Evolutionary conservation across 345 rosid species (phyloP).

Genomic region (Lenwebbia sp.): DNA sequence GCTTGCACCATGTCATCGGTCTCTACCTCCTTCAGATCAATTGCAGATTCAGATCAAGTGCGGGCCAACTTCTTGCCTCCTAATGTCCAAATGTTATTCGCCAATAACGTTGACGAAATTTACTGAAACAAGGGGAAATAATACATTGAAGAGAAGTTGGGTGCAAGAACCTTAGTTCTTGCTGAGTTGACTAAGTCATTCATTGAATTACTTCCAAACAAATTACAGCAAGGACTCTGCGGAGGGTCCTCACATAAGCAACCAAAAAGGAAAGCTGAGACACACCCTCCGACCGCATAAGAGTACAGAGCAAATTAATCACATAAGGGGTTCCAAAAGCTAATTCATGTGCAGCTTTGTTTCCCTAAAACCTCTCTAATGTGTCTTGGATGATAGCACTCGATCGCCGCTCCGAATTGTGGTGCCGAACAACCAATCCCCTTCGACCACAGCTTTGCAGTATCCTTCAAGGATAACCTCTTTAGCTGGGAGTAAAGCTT

Average conservation of each 20-base stretch:
- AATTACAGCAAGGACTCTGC: not conserved
- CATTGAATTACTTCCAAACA: not conserved
- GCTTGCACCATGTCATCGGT: too few species aligned
- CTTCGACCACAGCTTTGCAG: not conserved
- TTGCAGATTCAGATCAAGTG: too few species aligned
- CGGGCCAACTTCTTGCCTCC: too few species aligned
- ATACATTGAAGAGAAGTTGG: too few species aligned
- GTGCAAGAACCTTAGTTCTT: not conserved
- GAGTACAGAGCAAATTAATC: not conserved
- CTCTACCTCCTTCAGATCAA: too few species aligned
- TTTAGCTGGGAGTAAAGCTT: not conserved
- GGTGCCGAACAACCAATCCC: not conserved
- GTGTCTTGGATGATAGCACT: not conserved
- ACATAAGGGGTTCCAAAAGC: not conserved
- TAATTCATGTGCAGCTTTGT: too few species aligned
- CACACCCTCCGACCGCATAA: not conserved
- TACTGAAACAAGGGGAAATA: too few species aligned
- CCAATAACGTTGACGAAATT: too few species aligned
- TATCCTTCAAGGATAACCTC: not conserved
- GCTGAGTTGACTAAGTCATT: not conserved
- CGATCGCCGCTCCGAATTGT: not conserved
- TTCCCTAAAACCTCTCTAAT: not conserved
- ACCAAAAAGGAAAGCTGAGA: not conserved
- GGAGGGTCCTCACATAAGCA: not conserved
- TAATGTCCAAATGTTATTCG: too few species aligned